These are phyloP conservation scores for Cucurbita argyrosperma DNA, from an alignment of 306 rosid species.

Conservation along the genomic window DNA sequence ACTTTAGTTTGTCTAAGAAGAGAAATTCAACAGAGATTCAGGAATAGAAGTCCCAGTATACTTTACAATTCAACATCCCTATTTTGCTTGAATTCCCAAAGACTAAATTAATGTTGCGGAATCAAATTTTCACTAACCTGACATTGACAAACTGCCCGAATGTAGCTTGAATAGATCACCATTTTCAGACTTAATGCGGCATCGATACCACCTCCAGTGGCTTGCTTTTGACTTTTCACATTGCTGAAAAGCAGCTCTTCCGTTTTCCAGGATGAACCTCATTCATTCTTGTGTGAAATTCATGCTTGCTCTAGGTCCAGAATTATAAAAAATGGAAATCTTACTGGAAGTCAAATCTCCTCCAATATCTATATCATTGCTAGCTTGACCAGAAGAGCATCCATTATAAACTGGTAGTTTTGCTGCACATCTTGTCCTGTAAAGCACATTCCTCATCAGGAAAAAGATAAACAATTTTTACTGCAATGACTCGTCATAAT, in stretches of 20 bases:
- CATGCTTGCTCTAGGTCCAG: not conserved
- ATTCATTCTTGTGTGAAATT: constrained; percentile 5
- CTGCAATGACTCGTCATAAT: not conserved
- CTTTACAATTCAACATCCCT: not conserved
- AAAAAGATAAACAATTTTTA: not conserved
- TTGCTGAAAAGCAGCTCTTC: constrained; percentile 13
- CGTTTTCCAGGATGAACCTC: constrained; percentile 11
- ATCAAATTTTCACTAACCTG: constrained; percentile 27
- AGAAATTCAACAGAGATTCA: not conserved
- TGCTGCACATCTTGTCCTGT: constrained; percentile 17
- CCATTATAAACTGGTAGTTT: constrained; percentile 12
- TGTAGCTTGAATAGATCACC: constrained; percentile 44
- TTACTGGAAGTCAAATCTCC: not conserved
- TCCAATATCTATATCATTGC: not conserved
- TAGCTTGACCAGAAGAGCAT: constrained; percentile 16
- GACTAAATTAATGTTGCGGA: not conserved
- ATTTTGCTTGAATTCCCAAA: not conserved
- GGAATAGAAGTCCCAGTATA: not conserved
- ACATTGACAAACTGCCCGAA: constrained; percentile 45
- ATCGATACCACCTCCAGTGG: constrained; percentile 9
- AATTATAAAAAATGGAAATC: not conserved
- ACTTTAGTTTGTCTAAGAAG: not conserved
- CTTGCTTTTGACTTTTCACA: constrained; percentile 17
- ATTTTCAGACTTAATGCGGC: constrained; percentile 21
- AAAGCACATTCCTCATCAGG: constrained; percentile 11